Conservation (phyloP, 2,329 filamentous ascomycete species). For the Akanthomyces uredinophilus region DNA sequence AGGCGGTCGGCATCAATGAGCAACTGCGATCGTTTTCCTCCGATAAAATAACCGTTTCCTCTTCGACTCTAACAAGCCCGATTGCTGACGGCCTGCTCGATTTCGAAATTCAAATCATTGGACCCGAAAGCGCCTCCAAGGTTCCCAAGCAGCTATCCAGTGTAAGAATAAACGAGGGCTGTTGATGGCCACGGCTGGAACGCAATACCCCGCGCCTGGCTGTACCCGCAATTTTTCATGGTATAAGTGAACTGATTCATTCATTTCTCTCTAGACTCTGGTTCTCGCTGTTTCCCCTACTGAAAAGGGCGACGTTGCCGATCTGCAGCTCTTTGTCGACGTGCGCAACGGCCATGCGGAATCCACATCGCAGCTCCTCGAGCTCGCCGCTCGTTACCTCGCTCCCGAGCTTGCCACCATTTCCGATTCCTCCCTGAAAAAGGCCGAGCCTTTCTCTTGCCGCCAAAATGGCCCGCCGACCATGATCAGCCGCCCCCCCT, state of each 20-base stretch:
- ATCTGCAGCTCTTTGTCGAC: slow-evolving; percentile 13
- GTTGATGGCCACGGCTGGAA: background rate
- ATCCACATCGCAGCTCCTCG: slow-evolving; percentile 7
- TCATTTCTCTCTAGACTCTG: background rate
- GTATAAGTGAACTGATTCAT: background rate
- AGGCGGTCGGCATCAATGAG: slow-evolving; percentile 6
- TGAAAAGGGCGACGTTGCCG: background rate
- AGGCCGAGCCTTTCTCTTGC: slow-evolving; percentile 9
- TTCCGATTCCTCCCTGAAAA: background rate
- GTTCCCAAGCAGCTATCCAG: slow-evolving; percentile 10
- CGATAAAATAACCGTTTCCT: background rate
- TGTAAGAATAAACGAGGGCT: slow-evolving; percentile 7
- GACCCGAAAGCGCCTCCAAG: background rate
- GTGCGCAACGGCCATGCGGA: slow-evolving; percentile 11
- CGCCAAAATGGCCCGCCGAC: slow-evolving; percentile 10
- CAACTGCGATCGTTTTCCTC: background rate
- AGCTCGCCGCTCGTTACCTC: slow-evolving; percentile 14
- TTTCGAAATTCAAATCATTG: slow-evolving; percentile 10
- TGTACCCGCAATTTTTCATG: background rate
- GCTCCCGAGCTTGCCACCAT: background rate
- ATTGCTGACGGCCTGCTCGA: slow-evolving; percentile 1
- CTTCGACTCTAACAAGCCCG: background rate
- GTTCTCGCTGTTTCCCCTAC: slow-evolving; percentile 2
- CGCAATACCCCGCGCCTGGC: background rate
- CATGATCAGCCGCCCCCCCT: slow-evolving; percentile 11